A percentile compares a stretch with the other conserved stretches of the same genome.
phyloP scores from a whole-genome alignment of 202 grass and related monocot species.

The Panicum hallii region DNA sequence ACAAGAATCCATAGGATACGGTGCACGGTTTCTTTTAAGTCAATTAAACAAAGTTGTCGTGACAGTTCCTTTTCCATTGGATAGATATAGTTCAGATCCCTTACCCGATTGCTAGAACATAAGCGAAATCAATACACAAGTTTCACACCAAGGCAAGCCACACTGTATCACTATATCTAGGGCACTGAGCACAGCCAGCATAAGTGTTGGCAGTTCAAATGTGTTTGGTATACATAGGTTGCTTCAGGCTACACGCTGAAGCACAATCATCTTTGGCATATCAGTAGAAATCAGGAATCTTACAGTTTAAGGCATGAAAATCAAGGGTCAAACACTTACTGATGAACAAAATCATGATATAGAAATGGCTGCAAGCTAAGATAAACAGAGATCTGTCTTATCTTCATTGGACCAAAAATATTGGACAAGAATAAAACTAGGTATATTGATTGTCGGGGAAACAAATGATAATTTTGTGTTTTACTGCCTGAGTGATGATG shows the following conservation, averaged over 20 bases:
- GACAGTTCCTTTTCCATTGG: background rate
- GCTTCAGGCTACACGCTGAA: slow-evolving; percentile 3
- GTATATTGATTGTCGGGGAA: too few relatives aligned
- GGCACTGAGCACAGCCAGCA: background rate
- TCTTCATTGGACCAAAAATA: background rate
- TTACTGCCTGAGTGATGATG: too few relatives aligned
- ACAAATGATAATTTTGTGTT: too few relatives aligned
- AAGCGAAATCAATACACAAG: background rate
- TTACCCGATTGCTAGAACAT: background rate
- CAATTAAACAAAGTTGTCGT: background rate
- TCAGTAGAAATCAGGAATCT: slow-evolving; percentile 8
- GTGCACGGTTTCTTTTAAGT: background rate
- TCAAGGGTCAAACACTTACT: background rate
- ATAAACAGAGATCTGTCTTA: background rate
- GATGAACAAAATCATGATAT: background rate
- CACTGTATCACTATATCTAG: background rate
- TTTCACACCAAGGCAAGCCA: background rate
- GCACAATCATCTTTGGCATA: background rate
- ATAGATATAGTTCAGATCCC: background rate
- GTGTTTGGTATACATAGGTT: background rate
- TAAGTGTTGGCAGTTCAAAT: slow-evolving; percentile 16
- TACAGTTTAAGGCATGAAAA: too few relatives aligned
- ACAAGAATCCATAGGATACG: slow-evolving; percentile 5
- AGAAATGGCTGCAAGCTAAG: slow-evolving; percentile 8
- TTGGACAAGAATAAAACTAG: background rate